A percentile compares a stretch with the other conserved stretches of the same genome.
phyloP scores from a whole-genome alignment of 148 eudicot species.

The Vaccinium corymbosum region DNA sequence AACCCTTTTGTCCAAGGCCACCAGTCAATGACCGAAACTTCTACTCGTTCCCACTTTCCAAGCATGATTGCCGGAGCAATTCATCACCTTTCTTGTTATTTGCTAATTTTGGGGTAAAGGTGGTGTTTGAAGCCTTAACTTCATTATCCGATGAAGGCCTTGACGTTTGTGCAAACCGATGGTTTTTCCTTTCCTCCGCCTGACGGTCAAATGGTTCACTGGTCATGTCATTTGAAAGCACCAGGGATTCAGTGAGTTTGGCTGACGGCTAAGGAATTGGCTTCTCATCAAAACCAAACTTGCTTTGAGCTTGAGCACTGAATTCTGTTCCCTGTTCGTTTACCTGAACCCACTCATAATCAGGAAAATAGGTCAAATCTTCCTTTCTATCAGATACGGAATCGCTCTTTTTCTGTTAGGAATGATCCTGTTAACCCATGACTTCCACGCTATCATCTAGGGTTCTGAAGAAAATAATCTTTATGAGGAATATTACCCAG shows the following conservation, averaged over 20 bases:
- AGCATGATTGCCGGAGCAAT: constrained; percentile 25
- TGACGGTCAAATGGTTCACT: constrained; percentile 14
- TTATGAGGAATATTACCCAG: constrained; percentile 15
- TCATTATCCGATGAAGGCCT: constrained; percentile 12
- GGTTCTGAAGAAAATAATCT: constrained; percentile 15
- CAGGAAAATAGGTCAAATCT: constrained; percentile 17
- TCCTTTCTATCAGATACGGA: constrained; percentile 18
- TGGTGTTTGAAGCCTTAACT: constrained; percentile 11
- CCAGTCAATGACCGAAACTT: constrained; percentile 55
- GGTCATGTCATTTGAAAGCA: constrained; percentile 24
- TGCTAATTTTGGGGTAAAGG: constrained; percentile 15
- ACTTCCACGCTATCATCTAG: constrained; percentile 13
- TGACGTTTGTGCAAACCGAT: constrained; percentile 27
- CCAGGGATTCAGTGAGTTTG: constrained; percentile 12
- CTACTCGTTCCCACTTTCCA: constrained; percentile 38
- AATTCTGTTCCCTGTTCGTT: constrained; percentile 19
- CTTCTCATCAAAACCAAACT: constrained; percentile 17
- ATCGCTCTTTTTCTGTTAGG: constrained; percentile 16
- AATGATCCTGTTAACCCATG: constrained; percentile 15
- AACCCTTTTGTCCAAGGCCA: constrained; percentile 60
- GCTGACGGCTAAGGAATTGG: constrained; percentile 18
- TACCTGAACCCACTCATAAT: constrained; percentile 20
- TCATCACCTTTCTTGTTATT: constrained; percentile 25
- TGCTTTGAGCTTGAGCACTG: constrained; percentile 22
- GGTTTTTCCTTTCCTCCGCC: constrained; percentile 15